Evolutionary conservation across 129 eudicot genomes (phyloP), one percentile per base, ranked within the genome.

Genomic region (Lactuca sativa): DNA sequence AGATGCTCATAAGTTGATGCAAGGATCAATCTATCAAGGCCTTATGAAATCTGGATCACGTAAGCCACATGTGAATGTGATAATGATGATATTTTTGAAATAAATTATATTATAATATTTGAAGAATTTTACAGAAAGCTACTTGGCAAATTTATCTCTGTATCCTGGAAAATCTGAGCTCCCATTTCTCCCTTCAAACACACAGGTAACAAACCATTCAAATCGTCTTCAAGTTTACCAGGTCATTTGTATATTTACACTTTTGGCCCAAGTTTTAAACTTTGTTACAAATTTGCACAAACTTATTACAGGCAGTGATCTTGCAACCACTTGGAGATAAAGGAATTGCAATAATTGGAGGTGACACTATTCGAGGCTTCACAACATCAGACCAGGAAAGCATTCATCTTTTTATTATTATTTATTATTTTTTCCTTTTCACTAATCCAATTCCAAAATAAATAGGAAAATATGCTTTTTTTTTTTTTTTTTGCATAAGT

Each of bases 331-430:
- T 95, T 32, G 99, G 93, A 71, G 89, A 82, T 49, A 83, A 82
- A 87, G 99, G 99, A 74, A 80, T 95, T 57, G 93, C 93, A 70
- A 75, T 95, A 62, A 60, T 95, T 65, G 97, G 97, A 36, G 99
- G 97, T 16, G 88, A 95, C 78, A 95, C 97, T 61, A 90, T 95
- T 49, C 87, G 99, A 81, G 99, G 99, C 64, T 95, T 95, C 81
- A 79, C 97, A 62, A 68, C 96, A 71, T 91, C 96, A n/a, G 99
- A 95, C 69, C 99, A 95, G 95, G 98, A 87, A 48, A 47, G 58
- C 69, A 54, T 75, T 78, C 14, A 31, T 62, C 51, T 57, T 32
- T 43, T 40, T 79, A 9, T 51, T 48, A 18, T 18, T 18, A 18
- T 18, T 18, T 18, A 18, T 25, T 25, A 25, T 25, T 25, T 25